Percentiles rank a stretch among this genome's conserved stretches.
Conservation (phyloP, 495 filamentous ascomycete genomes). For the Aspergillus diversus region DNA sequence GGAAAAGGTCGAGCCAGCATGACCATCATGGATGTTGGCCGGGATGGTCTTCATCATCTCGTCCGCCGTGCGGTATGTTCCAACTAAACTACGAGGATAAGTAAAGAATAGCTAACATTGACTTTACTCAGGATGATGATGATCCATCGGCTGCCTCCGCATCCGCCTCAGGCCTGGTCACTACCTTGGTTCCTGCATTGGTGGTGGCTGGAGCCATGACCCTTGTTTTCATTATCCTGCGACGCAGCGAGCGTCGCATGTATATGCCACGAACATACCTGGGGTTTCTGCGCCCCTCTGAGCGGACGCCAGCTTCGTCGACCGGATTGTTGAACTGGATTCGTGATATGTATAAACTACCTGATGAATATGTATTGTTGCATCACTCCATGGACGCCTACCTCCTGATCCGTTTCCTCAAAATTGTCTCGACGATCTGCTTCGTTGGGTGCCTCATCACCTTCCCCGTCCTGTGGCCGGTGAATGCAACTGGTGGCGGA, state of each 20-base stretch:
- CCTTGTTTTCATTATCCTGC: constrained; percentile 74
- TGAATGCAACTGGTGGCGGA: constrained; percentile 76
- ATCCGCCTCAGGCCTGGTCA: constrained; percentile 62
- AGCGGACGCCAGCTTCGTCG: constrained; percentile 69
- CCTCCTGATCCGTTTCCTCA: constrained; percentile 83
- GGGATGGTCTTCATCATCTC: constrained; percentile 31
- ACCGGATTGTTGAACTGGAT: constrained; percentile 78
- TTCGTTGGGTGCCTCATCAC: constrained; percentile 81
- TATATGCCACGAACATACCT: constrained; percentile 92
- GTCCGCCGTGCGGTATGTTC: constrained; percentile 31
- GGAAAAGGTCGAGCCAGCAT: constrained; percentile 27
- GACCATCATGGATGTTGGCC: constrained; percentile 31
- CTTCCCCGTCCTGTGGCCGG: constrained; percentile 82
- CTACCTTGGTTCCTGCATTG: constrained; percentile 71
- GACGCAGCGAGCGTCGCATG: constrained; percentile 69
- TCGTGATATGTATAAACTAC: constrained; percentile 72
- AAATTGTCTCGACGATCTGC: constrained; percentile 70
- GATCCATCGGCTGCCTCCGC: constrained; percentile 36
- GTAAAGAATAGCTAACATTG: constrained; percentile 19
- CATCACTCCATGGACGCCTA: constrained; percentile 91
- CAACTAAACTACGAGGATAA: constrained; percentile 7
- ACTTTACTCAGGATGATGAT: constrained; percentile 21
- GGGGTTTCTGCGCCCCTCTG: constrained; percentile 66
- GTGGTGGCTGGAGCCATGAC: constrained; percentile 68
- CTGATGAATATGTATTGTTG: constrained; percentile 82